Base-by-base conservation (phyloP, 805 yeast species). In the Saccharomyces paradoxus region DNA sequence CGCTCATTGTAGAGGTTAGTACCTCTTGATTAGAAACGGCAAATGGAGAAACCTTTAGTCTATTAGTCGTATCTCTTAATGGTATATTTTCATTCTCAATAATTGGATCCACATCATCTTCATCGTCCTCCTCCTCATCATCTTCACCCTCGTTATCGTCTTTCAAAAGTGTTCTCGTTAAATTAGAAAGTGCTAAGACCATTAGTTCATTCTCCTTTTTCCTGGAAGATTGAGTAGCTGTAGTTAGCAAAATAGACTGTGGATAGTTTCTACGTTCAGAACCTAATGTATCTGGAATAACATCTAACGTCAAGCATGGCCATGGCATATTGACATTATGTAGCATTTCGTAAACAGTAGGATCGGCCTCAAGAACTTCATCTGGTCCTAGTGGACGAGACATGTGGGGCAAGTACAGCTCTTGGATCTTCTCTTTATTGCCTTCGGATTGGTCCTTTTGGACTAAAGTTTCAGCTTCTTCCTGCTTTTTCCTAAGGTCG, bases 291-390 rank as follows among this genome's bases (percentile, higher is more conserved):
- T 94, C 99, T 5, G 96, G 96, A 52, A 94, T 73, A 22, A 94
- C 74, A 66, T 92, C 98, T 56, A 94, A 77, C 2, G 97, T 89
- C 67, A 94, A 74, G 73, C 97, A 90, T 12, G 99, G 98, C 98
- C 98, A 94, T 63, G 96, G 95, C 71, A 92, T 75, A 70, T 88
- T 88, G 56, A 92, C 89, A 63, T 87, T 88, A 71, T 94, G 99
- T 55, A 94, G 75, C 98, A 94, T 94, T 65, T 92, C 96, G 69
- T 94, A 94, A 2, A 92, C 97, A 7, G 90, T 77, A 48, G 96
- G 96, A 73, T 94, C 99, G 1, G 98, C 96, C 73, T 92, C 97
- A 67, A 94, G 77, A 12, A 87, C 95, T 74, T 94, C 98, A 73
- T 89, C 96, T 1, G 96, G 95, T 1, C 97, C 97, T 61, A 94